These are phyloP conservation scores for Neonectria faginata DNA, from an alignment of 2,329 filamentous ascomycete species.

Conservation along the genomic window DNA sequence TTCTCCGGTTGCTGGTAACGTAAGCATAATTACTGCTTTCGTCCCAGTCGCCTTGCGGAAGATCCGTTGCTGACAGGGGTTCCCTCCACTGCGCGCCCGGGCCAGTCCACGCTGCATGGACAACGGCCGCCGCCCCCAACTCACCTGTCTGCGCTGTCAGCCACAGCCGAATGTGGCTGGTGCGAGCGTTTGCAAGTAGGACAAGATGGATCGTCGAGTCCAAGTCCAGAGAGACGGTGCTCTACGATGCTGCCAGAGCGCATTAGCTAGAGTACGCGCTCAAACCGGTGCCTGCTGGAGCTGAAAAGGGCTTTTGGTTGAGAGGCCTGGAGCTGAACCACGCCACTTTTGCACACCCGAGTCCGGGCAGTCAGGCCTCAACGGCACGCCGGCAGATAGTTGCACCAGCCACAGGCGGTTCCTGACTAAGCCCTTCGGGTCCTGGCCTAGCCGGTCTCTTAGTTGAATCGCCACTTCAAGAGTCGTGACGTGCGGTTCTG, in stretches of 20 bases:
- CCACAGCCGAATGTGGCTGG: constrained; percentile 13
- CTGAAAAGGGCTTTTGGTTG: constrained; percentile 7
- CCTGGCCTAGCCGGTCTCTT: not conserved
- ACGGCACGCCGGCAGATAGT: not conserved
- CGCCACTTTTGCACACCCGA: constrained; percentile 5
- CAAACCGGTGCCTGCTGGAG: not conserved
- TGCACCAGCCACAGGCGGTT: constrained; percentile 22
- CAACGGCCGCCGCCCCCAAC: not conserved
- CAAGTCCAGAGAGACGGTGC: not conserved
- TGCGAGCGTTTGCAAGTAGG: constrained; percentile 6
- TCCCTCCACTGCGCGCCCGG: constrained; percentile 14
- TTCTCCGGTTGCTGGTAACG: constrained; percentile 12
- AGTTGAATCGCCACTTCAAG: not conserved
- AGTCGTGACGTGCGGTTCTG: not conserved
- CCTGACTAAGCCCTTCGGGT: constrained; percentile 6
- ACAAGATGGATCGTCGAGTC: not conserved
- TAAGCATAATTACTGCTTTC: constrained; percentile 25
- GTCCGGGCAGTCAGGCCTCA: not conserved
- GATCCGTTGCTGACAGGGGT: constrained; percentile 23
- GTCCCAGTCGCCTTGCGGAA: constrained; percentile 14
- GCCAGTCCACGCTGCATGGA: not conserved
- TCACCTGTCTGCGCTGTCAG: not conserved
- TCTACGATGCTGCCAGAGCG: not conserved
- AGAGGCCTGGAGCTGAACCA: constrained; percentile 9
- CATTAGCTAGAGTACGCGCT: not conserved